Evolutionary conservation across 129 eudicot species (phyloP).

Genomic region (Dittrichia graveolens): DNA sequence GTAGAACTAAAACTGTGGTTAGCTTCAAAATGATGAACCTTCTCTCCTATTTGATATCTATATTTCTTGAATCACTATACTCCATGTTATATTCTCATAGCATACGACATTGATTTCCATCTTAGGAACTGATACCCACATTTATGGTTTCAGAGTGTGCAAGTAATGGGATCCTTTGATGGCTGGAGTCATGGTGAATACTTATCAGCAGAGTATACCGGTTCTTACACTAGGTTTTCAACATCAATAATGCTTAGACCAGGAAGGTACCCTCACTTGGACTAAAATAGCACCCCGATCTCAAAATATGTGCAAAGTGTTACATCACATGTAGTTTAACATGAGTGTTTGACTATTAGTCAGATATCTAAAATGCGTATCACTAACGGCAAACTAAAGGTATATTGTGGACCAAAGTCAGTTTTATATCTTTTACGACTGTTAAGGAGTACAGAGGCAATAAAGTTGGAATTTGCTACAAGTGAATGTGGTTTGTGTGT

Average conservation of each 20-base stretch:
- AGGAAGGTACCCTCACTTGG: slow-evolving; percentile 62
- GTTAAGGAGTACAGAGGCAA: too few relatives aligned
- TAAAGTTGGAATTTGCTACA: too few relatives aligned
- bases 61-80: not conserved
- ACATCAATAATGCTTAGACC: slow-evolving; percentile 84
- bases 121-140: not conserved
- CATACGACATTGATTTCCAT: not conserved
- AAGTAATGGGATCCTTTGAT: slow-evolving; percentile 95
- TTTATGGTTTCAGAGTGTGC: slow-evolving; percentile 66
- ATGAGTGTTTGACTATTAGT: not conserved
- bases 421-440: not conserved
- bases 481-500: too few relatives aligned
- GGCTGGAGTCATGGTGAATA: slow-evolving; percentile 97
- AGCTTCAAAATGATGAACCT: not conserved
- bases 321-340: not conserved
- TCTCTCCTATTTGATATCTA: not conserved
- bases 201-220: slow-evolving; percentile 83
- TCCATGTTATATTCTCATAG: too few relatives aligned
- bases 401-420: not conserved
- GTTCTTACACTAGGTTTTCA: slow-evolving; percentile 68
- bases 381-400: too few relatives aligned
- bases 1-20: not conserved
- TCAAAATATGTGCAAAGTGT: not conserved
- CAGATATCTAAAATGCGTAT: too few relatives aligned
- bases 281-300: not conserved